These are phyloP conservation scores for Forsythia suspensa DNA, from an alignment of 257 asterid genomes.

Conservation along the genomic window DNA sequence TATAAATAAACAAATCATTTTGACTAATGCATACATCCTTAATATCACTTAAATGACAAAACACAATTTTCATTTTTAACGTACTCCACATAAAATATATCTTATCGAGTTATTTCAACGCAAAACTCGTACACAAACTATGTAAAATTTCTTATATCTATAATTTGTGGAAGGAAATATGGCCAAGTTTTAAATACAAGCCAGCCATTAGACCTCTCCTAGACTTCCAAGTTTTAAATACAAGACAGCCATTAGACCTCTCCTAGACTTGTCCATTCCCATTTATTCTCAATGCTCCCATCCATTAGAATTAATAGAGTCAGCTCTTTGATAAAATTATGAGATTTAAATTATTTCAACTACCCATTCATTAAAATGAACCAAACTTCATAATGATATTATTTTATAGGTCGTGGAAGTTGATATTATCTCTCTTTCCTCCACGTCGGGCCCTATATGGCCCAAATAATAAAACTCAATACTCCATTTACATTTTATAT, in stretches of 20 bases:
- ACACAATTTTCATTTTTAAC: background rate
- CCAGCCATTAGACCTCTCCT: slow-evolving; percentile 21
- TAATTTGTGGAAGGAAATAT: slow-evolving; percentile 31
- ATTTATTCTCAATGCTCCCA: background rate
- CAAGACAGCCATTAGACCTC: slow-evolving; percentile 20
- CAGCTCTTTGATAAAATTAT: background rate
- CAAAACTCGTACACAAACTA: background rate
- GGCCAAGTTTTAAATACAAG: slow-evolving; percentile 26
- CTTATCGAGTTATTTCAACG: background rate
- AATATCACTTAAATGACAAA: background rate
- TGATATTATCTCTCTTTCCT: background rate
- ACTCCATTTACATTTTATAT: background rate
- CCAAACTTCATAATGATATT: background rate
- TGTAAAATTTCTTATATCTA: background rate
- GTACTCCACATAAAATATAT: background rate
- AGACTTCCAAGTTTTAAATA: slow-evolving; percentile 34
- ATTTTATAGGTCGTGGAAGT: too few relatives aligned
- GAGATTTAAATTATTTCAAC: background rate
- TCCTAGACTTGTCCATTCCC: slow-evolving; percentile 39
- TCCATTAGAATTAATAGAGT: background rate
- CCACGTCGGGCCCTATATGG: too few relatives aligned
- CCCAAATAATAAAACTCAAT: too few relatives aligned
- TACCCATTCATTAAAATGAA: background rate
- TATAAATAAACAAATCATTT: background rate
- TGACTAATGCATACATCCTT: background rate